phyloP scores from a whole-genome alignment of 2,329 filamentous ascomycete genomes.

The Aspergillus fischeri region DNA sequence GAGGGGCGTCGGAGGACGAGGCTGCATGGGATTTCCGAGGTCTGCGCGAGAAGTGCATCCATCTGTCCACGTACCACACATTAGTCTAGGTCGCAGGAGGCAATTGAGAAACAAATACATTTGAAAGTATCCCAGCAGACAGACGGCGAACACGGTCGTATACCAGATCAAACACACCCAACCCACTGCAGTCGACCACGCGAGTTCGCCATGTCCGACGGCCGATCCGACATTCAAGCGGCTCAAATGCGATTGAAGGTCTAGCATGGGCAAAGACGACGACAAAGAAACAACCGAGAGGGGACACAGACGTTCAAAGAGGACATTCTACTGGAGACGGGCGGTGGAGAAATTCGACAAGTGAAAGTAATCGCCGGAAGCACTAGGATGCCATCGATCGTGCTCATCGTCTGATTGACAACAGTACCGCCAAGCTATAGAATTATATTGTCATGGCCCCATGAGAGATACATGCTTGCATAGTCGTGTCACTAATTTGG shows the following conservation, averaged over 20 bases:
- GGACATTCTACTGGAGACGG: slow-evolving; percentile 14
- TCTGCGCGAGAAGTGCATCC: slow-evolving; percentile 49
- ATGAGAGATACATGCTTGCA: background rate
- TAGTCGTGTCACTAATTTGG: background rate
- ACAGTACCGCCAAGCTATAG: background rate
- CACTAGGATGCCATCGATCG: background rate
- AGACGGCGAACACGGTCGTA: slow-evolving; percentile 52
- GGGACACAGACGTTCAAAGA: slow-evolving; percentile 2
- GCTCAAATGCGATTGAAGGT: slow-evolving; percentile 19
- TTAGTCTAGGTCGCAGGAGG: background rate
- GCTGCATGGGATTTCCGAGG: slow-evolving; percentile 42
- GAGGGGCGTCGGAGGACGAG: slow-evolving; percentile 55
- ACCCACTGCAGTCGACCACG: slow-evolving; percentile 39
- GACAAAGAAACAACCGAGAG: slow-evolving; percentile 1
- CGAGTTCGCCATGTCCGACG: slow-evolving; percentile 24
- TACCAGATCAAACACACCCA: slow-evolving; percentile 54
- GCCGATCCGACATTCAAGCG: slow-evolving; percentile 19
- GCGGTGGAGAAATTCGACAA: background rate
- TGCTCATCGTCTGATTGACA: background rate
- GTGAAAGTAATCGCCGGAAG: background rate
- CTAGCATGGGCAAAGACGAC: slow-evolving; percentile 26
- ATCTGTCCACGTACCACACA: slow-evolving; percentile 38
- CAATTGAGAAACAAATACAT: slow-evolving; percentile 43
- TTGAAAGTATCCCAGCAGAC: slow-evolving; percentile 55
- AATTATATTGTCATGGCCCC: background rate